Evolutionary conservation across 352 stramenopile genomes (phyloP).

Genomic region (Phytophthora pinifolia): DNA sequence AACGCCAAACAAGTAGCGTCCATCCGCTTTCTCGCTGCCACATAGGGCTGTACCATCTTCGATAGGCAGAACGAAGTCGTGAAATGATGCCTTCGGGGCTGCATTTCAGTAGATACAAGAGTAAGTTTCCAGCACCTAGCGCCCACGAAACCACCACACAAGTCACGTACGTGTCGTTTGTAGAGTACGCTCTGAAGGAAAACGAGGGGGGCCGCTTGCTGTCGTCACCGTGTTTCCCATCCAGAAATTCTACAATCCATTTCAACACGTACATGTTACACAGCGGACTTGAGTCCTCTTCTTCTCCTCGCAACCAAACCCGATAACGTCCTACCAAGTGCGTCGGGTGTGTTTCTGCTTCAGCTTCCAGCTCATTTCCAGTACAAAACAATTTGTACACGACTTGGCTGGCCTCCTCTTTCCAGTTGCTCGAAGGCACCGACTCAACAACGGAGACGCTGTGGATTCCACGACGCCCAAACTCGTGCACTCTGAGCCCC

Average conservation of each 20-base stretch:
- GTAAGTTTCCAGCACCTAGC: slow-evolving; percentile 1
- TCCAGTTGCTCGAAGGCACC: neutral
- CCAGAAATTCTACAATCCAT: slow-evolving; percentile 39
- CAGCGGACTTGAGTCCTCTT: neutral
- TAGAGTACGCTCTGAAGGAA: slow-evolving; percentile 11
- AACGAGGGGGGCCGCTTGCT: slow-evolving; percentile 6
- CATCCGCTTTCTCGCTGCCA: neutral
- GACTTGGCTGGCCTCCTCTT: neutral
- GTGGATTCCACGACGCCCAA: slow-evolving; percentile 16
- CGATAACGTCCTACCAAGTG: slow-evolving; percentile 26
- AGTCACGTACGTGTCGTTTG: slow-evolving; percentile 6
- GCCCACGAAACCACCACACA: neutral
- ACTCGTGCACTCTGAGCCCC: slow-evolving; percentile 14
- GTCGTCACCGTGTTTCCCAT: slow-evolving; percentile 23
- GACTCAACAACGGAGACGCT: slow-evolving; percentile 32
- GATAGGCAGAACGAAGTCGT: slow-evolving; percentile 45
- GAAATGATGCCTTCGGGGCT: slow-evolving; percentile 30
- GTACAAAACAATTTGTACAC: slow-evolving; percentile 35
- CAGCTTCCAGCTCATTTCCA: slow-evolving; percentile 5
- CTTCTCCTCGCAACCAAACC: neutral
- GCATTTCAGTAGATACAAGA: neutral
- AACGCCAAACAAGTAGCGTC: slow-evolving; percentile 34
- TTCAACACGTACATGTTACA: neutral
- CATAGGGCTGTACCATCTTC: neutral
- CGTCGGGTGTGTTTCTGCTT: slow-evolving; percentile 15